Evolutionary conservation across 352 stramenopile species (phyloP).

Genomic region (Phytophthora agathidicida): DNA sequence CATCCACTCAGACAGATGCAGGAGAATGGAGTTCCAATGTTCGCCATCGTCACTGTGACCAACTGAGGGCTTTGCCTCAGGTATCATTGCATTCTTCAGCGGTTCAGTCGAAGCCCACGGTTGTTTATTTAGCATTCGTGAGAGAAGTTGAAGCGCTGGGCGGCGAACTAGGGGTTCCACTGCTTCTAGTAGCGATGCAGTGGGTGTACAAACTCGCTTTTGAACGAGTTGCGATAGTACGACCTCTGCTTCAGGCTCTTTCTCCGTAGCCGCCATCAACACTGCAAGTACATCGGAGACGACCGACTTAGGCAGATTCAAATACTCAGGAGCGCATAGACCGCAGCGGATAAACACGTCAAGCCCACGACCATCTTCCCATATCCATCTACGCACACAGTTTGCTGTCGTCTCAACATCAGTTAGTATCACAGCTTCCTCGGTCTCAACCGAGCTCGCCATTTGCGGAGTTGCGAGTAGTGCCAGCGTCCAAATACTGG

Average conservation of each 20-base stretch:
- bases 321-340: slow-evolving; percentile 34
- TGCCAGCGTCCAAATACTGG: slow-evolving; percentile 51
- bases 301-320: slow-evolving; percentile 36
- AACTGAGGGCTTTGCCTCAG: not conserved
- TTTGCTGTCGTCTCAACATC: slow-evolving; percentile 14
- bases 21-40: slow-evolving; percentile 47
- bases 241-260: slow-evolving; percentile 15
- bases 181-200: slow-evolving; percentile 54
- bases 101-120: slow-evolving; percentile 22
- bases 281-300: slow-evolving; percentile 51
- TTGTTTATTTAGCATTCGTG: slow-evolving; percentile 40
- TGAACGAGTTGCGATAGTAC: slow-evolving; percentile 33
- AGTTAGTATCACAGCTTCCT: not conserved
- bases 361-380: slow-evolving; percentile 27
- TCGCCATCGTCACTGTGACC: slow-evolving; percentile 21
- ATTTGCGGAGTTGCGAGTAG: slow-evolving; percentile 41
- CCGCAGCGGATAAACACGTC: slow-evolving; percentile 48
- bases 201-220: slow-evolving; percentile 46
- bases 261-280: slow-evolving; percentile 32
- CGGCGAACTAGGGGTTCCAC: slow-evolving; percentile 56
- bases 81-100: not conserved
- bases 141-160: slow-evolving; percentile 51
- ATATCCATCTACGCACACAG: slow-evolving; percentile 39
- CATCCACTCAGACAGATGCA: slow-evolving; percentile 77
- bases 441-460: not conserved